Evolutionary conservation across 2,329 filamentous ascomycete species (phyloP).

Genomic region (Fusarium agapanthi): DNA sequence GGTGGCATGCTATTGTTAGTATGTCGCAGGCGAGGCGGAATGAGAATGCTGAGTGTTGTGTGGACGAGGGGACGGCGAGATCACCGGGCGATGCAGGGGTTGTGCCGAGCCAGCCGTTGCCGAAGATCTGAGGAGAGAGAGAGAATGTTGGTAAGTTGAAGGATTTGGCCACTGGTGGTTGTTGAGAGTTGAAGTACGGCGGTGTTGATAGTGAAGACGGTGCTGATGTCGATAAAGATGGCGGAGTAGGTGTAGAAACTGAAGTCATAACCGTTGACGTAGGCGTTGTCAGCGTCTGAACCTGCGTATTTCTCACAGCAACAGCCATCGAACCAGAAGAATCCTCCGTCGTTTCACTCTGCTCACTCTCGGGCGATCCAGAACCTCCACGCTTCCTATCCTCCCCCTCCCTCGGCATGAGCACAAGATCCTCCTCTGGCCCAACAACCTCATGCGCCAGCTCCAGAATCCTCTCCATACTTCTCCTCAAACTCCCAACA

Average conservation of each 20-base stretch:
- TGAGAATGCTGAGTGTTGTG: conserved; percentile 28
- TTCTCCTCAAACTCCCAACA: conserved; percentile 28
- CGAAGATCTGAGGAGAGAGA: conserved; percentile 35
- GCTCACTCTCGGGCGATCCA: conserved; percentile 12
- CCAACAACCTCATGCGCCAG: conserved; percentile 41
- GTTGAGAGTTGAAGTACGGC: neutral
- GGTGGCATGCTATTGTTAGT: conserved; percentile 32
- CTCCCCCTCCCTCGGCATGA: conserved; percentile 1
- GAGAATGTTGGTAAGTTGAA: conserved; percentile 6
- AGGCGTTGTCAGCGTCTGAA: neutral
- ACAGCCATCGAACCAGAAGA: conserved; percentile 8
- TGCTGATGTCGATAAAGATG: neutral
- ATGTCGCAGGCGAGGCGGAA: conserved; percentile 32
- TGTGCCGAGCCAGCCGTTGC: conserved; percentile 36
- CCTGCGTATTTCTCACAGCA: neutral
- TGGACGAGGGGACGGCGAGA: neutral
- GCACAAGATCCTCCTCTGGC: conserved; percentile 31
- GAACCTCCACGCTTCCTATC: neutral
- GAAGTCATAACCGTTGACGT: neutral
- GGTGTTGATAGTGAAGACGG: conserved; percentile 2
- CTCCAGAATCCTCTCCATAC: conserved; percentile 35
- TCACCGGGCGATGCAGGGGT: conserved; percentile 21
- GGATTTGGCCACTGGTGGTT: conserved; percentile 5
- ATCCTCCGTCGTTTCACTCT: conserved; percentile 13
- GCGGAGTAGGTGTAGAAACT: neutral